phyloP scores from a whole-genome alignment of 768 basidiomycete species.

The Pulveroboletus sp. region DNA sequence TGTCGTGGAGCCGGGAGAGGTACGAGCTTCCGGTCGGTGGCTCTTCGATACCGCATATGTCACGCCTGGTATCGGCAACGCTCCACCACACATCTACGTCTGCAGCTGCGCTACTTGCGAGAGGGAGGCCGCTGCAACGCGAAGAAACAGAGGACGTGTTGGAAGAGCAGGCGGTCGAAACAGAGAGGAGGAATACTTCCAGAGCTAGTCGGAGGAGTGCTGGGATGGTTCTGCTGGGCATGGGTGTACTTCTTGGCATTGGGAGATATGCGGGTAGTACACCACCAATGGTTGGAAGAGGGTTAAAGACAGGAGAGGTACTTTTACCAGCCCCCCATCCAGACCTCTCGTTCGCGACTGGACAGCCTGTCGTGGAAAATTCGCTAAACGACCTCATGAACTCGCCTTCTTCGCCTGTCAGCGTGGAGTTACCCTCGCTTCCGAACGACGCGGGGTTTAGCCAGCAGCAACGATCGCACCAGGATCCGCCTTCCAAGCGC shows the following conservation, averaged over 20 bases:
- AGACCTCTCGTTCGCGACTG: background rate
- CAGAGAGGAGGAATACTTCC: constrained; percentile 38
- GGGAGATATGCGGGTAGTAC: constrained; percentile 43
- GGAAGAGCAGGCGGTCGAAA: constrained; percentile 22
- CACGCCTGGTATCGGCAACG: constrained; percentile 30
- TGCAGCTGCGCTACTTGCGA: constrained; percentile 24
- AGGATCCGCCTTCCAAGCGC: constrained; percentile 42
- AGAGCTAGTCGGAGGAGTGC: constrained; percentile 66
- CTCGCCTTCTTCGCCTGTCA: constrained; percentile 1
- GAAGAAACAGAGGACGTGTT: constrained; percentile 25
- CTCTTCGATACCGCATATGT: constrained; percentile 36
- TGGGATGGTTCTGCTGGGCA: constrained; percentile 76
- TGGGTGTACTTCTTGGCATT: constrained; percentile 69
- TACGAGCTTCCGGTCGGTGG: constrained; percentile 41
- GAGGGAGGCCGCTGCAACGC: constrained; percentile 45
- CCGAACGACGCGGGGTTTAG: background rate
- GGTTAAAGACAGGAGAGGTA: constrained; percentile 45
- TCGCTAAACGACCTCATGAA: constrained; percentile 8
- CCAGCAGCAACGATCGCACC: constrained; percentile 15
- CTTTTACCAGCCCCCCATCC: constrained; percentile 26
- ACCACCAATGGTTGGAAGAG: constrained; percentile 24
- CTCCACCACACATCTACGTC: constrained; percentile 28
- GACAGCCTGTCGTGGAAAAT: constrained; percentile 9
- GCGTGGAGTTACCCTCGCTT: constrained; percentile 18
- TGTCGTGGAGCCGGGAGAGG: constrained; percentile 73